Evolutionary conservation across 495 filamentous ascomycete genomes (phyloP), one percentile per base, ranked within the genome.

Genomic region (Penicillium macrosclerotiorum): DNA sequence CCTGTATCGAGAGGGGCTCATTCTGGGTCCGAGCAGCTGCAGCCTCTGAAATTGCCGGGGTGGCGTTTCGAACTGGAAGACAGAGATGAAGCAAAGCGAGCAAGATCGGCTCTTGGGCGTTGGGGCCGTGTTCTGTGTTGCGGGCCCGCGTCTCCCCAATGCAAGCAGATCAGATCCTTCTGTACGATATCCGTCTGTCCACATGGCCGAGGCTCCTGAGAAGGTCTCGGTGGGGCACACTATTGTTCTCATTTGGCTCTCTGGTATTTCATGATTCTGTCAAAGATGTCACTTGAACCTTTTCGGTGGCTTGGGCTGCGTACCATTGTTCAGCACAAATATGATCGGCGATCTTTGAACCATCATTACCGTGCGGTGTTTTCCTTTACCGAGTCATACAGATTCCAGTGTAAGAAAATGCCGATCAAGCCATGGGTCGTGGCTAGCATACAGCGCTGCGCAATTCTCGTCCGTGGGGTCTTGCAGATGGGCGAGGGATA

Each of bases 121-220:
- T 42, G 37, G 25, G 37, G 27, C 19, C 13, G 12, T 8, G 23
- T 23, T n/a, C 32, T 22, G 23, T 17, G 32, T 41, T 49, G 51
- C 45, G 9, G 51, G 51, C 35, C 51, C 51, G 40, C 41, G 20
- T 45, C 35, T 16, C 24, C 29, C 24, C n/a, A 35, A 45, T 49
- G 51, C 45, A 54, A 48, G 45, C 32, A 26, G 27, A 49, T 49
- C 45, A 45, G 45, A 54, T 48, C 30, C 40, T 16, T 42, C 29
- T 45, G 41, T 49, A 38, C 45, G 51, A 54, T 49, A 52, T 45
- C 41, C 45, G 51, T 29, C 17, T 22, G 25, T 45, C 51, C 51
- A 54, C 45, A 49, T 54, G 51, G 51, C 25, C 17, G 13, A 37
- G 13, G 30, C 13, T 5, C 14, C 14, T 30, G 19, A 8, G n/a